A percentile compares a stretch with the other conserved stretches of the same genome.
phyloP scores from a whole-genome alignment of 768 basidiomycete species.

The Naematelia aurantialba region DNA sequence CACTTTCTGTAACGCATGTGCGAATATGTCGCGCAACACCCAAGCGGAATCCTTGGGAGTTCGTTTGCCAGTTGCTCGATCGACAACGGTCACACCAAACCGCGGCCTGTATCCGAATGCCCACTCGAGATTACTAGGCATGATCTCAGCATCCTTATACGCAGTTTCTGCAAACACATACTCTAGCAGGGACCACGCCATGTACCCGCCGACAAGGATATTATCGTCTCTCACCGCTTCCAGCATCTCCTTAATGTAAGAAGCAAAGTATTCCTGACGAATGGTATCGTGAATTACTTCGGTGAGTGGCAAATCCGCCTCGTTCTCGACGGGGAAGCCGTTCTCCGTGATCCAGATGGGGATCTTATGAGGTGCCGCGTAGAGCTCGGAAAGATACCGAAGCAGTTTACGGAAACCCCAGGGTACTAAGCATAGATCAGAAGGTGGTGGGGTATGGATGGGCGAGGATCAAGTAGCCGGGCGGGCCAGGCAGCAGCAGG shows the following conservation, averaged over 20 bases:
- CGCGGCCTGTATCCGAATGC: background rate
- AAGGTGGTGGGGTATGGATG: background rate
- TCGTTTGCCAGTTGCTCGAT: background rate
- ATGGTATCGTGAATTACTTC: background rate
- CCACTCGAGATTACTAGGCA: constrained; percentile 5
- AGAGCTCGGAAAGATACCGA: background rate
- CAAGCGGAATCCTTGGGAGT: background rate
- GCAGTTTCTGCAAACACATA: too few relatives aligned
- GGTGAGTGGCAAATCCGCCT: background rate
- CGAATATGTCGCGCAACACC: constrained; percentile 21
- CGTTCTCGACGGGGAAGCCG: background rate
- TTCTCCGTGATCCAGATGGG: constrained; percentile 1
- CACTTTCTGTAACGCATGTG: constrained; percentile 14
- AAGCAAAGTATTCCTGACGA: background rate
- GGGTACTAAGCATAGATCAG: background rate
- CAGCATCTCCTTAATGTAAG: background rate
- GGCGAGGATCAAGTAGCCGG: too few relatives aligned
- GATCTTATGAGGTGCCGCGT: background rate
- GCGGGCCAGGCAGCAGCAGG: too few relatives aligned
- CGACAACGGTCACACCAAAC: background rate
- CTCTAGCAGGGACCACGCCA: background rate
- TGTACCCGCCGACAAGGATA: background rate
- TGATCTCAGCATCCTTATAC: too few relatives aligned
- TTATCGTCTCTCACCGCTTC: background rate
- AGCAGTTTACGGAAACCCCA: background rate